Conservation (phyloP, 768 basidiomycete species). For the Gloeophyllum trabeum region DNA sequence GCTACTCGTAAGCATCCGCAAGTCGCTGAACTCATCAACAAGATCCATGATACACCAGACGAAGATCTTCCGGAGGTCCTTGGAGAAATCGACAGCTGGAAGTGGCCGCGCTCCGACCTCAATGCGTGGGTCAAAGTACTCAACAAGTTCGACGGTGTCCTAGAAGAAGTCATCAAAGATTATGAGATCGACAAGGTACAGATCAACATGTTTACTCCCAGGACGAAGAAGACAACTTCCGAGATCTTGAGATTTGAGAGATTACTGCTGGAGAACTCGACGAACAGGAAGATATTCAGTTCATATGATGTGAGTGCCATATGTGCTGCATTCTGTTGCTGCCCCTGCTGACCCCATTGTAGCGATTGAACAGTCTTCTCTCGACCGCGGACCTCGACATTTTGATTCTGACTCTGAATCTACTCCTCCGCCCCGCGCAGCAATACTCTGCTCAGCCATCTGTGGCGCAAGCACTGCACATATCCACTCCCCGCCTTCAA, state of each 20-base stretch:
- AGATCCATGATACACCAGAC: slow-evolving; percentile 51
- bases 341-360: slow-evolving; percentile 4
- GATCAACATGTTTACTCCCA: slow-evolving; percentile 62
- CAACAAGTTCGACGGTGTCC: slow-evolving; percentile 87
- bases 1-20: slow-evolving; percentile 49
- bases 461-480: slow-evolving; percentile 72
- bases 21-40: slow-evolving; percentile 71
- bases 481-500: slow-evolving; percentile 70
- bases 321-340: slow-evolving; percentile 4
- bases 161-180: slow-evolving; percentile 72
- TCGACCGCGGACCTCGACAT: slow-evolving; percentile 86
- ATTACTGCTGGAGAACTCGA: slow-evolving; percentile 91
- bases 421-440: slow-evolving; percentile 86
- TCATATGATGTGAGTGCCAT: slow-evolving; percentile 81
- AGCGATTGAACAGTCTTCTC: slow-evolving; percentile 87
- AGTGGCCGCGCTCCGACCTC: slow-evolving; percentile 92
- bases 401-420: slow-evolving; percentile 69
- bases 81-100: slow-evolving; percentile 69
- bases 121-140: slow-evolving; percentile 95
- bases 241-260: slow-evolving; percentile 85
- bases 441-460: slow-evolving; percentile 88
- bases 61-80: slow-evolving; percentile 65
- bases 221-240: slow-evolving; percentile 62
- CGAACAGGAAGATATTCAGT: slow-evolving; percentile 90
- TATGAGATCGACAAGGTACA: slow-evolving; percentile 86